A percentile compares a stretch with the other conserved stretches of the same genome.
Conservation (phyloP, 495 filamentous ascomycete species). For the Hyphodiscus hymeniophilus region DNA sequence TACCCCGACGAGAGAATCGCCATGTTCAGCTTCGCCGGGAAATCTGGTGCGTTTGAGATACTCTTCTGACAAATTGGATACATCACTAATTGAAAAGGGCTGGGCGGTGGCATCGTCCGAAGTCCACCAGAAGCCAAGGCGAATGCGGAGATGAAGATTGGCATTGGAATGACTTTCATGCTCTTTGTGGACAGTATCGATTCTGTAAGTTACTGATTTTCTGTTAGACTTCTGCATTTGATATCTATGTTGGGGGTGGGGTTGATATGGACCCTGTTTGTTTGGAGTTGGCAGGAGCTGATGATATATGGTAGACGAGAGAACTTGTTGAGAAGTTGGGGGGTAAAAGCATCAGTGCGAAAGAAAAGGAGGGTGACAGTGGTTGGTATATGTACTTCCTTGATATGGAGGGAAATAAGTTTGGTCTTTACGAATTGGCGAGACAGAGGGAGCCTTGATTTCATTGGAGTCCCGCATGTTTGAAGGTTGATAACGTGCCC, state of each 20-base stretch:
- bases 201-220: not conserved
- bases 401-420: slow-evolving; percentile 12
- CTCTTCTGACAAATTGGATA: not conserved
- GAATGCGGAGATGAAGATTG: not conserved
- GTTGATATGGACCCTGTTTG: not conserved
- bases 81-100: not conserved
- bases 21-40: slow-evolving; percentile 1
- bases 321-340: slow-evolving; percentile 4
- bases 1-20: slow-evolving; percentile 11
- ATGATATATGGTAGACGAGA: slow-evolving; percentile 1
- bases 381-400: slow-evolving; percentile 12
- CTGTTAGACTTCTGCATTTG: not conserved
- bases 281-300: too few species aligned
- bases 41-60: not conserved
- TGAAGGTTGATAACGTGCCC: too few species aligned
- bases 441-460: not conserved
- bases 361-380: slow-evolving; percentile 3
- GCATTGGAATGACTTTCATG: slow-evolving; percentile 9
- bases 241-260: not conserved
- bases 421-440: slow-evolving; percentile 12
- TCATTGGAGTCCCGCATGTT: too few species aligned
- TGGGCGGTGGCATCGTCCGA: slow-evolving; percentile 9
- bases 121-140: slow-evolving; percentile 3
- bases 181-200: slow-evolving; percentile 13
- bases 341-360: not conserved